phyloP scores from a whole-genome alignment of 164 flowering plant genomes.

The Aristolochia californica region DNA sequence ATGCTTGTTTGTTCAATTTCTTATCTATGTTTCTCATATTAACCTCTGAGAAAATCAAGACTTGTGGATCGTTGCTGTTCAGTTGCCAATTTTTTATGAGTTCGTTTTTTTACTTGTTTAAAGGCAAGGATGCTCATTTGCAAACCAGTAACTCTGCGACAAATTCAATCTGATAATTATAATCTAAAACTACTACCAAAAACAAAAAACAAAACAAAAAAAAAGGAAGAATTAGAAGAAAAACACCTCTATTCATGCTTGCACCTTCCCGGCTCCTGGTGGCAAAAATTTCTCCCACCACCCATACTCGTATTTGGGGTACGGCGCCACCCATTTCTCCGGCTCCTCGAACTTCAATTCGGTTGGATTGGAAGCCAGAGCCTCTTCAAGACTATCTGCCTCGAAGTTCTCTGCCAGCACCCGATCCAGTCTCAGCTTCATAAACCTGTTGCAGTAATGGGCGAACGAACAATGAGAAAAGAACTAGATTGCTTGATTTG shows the following conservation, averaged over 20 bases:
- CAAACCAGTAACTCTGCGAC: too few relatives aligned
- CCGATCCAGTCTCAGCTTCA: slow-evolving; percentile 89
- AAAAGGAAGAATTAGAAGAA: too few relatives aligned
- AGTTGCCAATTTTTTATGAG: too few relatives aligned
- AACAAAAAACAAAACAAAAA: too few relatives aligned
- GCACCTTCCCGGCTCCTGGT: slow-evolving; percentile 22
- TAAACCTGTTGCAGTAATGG: slow-evolving; percentile 45
- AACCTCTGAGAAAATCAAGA: too few relatives aligned
- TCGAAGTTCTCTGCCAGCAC: slow-evolving; percentile 70
- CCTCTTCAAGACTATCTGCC: slow-evolving; percentile 71
- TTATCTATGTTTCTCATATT: too few relatives aligned
- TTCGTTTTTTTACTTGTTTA: too few relatives aligned
- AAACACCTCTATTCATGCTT: background rate
- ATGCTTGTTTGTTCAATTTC: too few relatives aligned
- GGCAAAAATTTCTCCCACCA: slow-evolving; percentile 95
- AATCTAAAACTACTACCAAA: too few relatives aligned
- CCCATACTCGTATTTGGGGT: slow-evolving; percentile 84
- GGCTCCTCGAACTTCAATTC: slow-evolving; percentile 71
- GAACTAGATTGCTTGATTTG: background rate
- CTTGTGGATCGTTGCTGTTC: too few relatives aligned
- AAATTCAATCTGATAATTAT: too few relatives aligned
- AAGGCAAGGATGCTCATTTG: too few relatives aligned
- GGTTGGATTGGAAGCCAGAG: slow-evolving; percentile 66
- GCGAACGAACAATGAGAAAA: background rate
- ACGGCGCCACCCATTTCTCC: slow-evolving; percentile 89